Conservation (phyloP, 2,329 filamentous ascomycete genomes). For the Peltaster fructicola region DNA sequence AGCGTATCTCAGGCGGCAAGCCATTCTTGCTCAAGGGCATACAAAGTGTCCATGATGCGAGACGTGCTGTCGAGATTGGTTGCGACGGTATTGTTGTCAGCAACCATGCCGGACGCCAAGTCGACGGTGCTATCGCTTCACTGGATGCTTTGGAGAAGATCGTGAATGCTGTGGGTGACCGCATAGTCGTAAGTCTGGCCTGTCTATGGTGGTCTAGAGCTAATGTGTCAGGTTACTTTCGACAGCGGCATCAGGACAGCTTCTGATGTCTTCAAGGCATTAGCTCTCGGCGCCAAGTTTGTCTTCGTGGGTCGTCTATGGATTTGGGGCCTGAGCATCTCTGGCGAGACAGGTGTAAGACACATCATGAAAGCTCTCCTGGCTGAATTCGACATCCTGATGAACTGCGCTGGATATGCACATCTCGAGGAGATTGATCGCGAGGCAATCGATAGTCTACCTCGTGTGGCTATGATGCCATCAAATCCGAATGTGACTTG, state of each 20-base stretch:
- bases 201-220: background rate
- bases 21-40: conserved; percentile 49
- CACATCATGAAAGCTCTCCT: conserved; percentile 45
- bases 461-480: too few species aligned
- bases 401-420: conserved; percentile 44
- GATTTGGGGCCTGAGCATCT: conserved; percentile 42
- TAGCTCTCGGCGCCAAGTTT: conserved; percentile 44
- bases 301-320: conserved; percentile 44
- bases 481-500: too few species aligned
- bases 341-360: conserved; percentile 41
- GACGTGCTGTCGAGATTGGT: conserved; percentile 39
- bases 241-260: conserved; percentile 36
- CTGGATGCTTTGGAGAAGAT: conserved; percentile 44
- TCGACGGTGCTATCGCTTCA: conserved; percentile 42
- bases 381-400: conserved; percentile 44
- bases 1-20: conserved; percentile 35
- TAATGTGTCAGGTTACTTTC: background rate
- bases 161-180: conserved; percentile 23
- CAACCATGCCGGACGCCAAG: conserved; percentile 54
- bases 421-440: too few species aligned
- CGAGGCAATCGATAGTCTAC: too few species aligned
- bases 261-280: conserved; percentile 41
- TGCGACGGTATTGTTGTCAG: conserved; percentile 51
- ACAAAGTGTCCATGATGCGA: conserved; percentile 48
- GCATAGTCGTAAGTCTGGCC: too few species aligned